Evolutionary conservation across 106 monocot genomes (phyloP).

Genomic region (Dioscorea zingiberensis): DNA sequence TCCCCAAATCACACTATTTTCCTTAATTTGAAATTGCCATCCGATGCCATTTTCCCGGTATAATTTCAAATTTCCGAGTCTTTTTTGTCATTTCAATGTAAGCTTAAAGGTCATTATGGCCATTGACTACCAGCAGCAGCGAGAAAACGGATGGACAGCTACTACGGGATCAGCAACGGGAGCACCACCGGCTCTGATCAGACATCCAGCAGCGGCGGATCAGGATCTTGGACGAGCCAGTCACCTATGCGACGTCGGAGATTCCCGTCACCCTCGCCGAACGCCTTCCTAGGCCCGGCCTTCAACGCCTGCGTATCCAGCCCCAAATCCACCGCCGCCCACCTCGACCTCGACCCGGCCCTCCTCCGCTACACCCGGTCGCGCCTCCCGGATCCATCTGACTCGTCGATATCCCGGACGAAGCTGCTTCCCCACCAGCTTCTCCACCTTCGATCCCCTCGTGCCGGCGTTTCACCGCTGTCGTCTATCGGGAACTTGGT

Average conservation of each 20-base stretch:
- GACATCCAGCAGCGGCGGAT: background rate
- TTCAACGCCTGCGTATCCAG: background rate
- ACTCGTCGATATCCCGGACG: background rate
- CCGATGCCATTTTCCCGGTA: too few relatives aligned
- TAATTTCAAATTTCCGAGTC: too few relatives aligned
- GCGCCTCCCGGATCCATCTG: background rate
- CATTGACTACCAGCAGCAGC: background rate
- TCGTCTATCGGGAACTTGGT: background rate
- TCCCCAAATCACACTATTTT: too few relatives aligned
- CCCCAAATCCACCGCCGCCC: background rate
- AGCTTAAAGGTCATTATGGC: background rate
- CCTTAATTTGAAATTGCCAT: too few relatives aligned
- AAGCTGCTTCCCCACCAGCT: constrained; percentile 3
- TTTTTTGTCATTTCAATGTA: background rate
- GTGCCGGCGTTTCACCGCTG: background rate
- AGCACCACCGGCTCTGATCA: background rate
- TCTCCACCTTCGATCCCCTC: constrained; percentile 5
- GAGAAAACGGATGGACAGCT: background rate
- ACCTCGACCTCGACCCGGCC: constrained; percentile 1
- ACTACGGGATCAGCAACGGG: background rate
- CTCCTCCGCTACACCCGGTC: constrained; percentile 13
- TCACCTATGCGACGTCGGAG: constrained; percentile 1
- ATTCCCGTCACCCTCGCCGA: background rate
- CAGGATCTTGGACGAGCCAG: background rate
- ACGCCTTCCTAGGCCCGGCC: constrained; percentile 11